Percentiles rank a stretch among this genome's conserved stretches.
These are phyloP conservation scores for Phytophthora melonis DNA, from an alignment of 352 stramenopile species.

Conservation along the genomic window DNA sequence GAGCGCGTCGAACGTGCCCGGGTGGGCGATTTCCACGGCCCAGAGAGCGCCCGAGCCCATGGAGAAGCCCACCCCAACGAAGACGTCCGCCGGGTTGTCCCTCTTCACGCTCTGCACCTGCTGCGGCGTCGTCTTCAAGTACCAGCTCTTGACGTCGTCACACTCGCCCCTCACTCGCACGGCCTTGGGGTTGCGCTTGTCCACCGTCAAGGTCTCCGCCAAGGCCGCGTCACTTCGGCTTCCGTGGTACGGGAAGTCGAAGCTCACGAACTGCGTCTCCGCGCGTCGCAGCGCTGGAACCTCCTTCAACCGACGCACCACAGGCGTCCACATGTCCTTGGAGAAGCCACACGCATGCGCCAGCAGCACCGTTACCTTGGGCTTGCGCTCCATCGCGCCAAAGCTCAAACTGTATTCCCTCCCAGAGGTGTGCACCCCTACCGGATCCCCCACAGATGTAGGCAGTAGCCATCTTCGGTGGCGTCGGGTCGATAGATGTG, in stretches of 20 bases:
- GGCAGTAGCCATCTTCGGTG: conserved; percentile 1
- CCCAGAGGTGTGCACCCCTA: not conserved
- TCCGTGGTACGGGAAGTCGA: conserved; percentile 52
- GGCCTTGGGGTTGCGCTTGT: conserved; percentile 25
- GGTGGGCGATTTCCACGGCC: conserved; percentile 38
- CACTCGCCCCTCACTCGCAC: conserved; percentile 21
- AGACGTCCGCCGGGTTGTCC: conserved; percentile 18
- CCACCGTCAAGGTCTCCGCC: conserved; percentile 29
- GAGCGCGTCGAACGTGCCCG: conserved; percentile 52
- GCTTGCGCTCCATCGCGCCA: conserved; percentile 8
- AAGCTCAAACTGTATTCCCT: not conserved
- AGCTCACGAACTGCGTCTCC: conserved; percentile 36
- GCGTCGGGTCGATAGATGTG: not conserved
- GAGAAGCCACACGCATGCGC: conserved; percentile 51
- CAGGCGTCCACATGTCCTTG: conserved; percentile 51
- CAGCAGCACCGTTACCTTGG: conserved; percentile 46
- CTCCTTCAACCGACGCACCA: conserved; percentile 34
- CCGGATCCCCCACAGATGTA: not conserved
- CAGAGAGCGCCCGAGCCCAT: conserved; percentile 48
- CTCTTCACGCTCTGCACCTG: conserved; percentile 13
- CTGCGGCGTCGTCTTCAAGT: conserved; percentile 14
- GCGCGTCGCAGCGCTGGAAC: conserved; percentile 29
- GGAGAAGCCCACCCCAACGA: conserved; percentile 56
- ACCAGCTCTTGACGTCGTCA: conserved; percentile 27
- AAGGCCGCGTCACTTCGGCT: conserved; percentile 25